Percentiles rank a stretch among this genome's conserved stretches.
Evolutionary conservation across 2,329 filamentous ascomycete genomes (phyloP).

Genomic region (Berkeleyomyces basicola): DNA sequence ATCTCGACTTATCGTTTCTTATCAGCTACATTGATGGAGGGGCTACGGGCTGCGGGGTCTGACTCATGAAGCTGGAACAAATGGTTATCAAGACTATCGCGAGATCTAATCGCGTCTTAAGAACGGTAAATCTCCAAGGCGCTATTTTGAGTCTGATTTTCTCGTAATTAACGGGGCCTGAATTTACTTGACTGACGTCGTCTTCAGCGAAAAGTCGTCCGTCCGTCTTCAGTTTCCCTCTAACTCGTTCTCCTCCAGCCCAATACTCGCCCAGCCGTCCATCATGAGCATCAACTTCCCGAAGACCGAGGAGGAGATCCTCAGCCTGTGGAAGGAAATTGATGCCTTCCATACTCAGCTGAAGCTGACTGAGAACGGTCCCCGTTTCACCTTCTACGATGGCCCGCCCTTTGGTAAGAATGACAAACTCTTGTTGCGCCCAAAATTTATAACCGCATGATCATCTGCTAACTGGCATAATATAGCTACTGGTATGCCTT

Average conservation of each 20-base stretch:
- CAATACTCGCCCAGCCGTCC: not conserved
- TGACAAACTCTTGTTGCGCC: not conserved
- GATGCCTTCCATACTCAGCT: constrained; percentile 18
- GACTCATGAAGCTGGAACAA: constrained; percentile 3
- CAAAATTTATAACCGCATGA: not conserved
- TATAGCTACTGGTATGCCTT: constrained; percentile 14
- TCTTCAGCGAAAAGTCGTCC: not conserved
- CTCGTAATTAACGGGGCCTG: not conserved
- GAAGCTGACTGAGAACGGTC: constrained; percentile 56
- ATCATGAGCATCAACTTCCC: constrained; percentile 17
- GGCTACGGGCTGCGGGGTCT: constrained; percentile 11
- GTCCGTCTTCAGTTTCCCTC: not conserved
- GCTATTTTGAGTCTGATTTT: not conserved
- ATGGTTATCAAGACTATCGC: not conserved
- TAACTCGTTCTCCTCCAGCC: not conserved
- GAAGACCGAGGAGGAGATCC: constrained; percentile 16
- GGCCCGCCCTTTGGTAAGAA: constrained; percentile 46
- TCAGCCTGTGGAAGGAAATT: constrained; percentile 16
- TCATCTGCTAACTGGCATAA: not conserved
- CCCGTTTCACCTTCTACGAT: constrained; percentile 90
- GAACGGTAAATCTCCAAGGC: not conserved
- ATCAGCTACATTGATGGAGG: constrained; percentile 6
- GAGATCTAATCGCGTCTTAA: not conserved
- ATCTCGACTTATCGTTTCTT: not conserved
- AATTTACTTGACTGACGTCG: not conserved